Conservation (phyloP, 441 rosid species). For the Francoa sonchifolia region DNA sequence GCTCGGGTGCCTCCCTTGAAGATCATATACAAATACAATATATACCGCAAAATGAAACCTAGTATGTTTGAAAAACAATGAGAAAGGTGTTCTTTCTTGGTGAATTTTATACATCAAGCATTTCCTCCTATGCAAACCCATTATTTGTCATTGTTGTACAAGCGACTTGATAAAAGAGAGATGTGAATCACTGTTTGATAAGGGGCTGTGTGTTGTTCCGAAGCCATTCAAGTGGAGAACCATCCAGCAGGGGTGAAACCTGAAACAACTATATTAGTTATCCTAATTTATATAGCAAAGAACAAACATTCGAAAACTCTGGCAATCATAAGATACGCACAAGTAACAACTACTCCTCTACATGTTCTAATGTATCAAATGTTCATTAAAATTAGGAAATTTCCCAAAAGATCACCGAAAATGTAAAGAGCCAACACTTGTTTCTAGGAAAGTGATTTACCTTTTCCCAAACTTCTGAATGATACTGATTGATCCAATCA, state of each 20-base stretch:
- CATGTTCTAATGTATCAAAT: not conserved
- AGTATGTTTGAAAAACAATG: no score
- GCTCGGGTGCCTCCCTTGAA: no score
- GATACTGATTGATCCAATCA: conserved; percentile 77
- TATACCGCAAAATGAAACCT: no score
- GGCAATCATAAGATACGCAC: not conserved
- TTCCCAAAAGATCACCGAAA: not conserved
- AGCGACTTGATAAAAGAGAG: no score
- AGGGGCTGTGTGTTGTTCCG: conserved; percentile 67
- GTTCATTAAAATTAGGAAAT: not conserved
- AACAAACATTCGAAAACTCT: no score
- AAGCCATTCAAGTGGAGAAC: conserved; percentile 67
- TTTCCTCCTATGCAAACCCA: no score
- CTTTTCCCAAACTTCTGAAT: conserved; percentile 85
- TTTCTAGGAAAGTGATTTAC: conserved; percentile 25
- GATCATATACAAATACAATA: no score
- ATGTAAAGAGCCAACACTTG: not conserved
- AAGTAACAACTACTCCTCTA: not conserved
- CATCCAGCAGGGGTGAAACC: conserved; percentile 80
- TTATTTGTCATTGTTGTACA: no score
- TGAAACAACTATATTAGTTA: conserved; percentile 13
- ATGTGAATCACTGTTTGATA: conserved; percentile 22
- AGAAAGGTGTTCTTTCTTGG: no score
- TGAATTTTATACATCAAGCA: no score
- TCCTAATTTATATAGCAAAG: not conserved